Conservation (phyloP, 106 monocot genomes). For the Agapanthus africanus region DNA sequence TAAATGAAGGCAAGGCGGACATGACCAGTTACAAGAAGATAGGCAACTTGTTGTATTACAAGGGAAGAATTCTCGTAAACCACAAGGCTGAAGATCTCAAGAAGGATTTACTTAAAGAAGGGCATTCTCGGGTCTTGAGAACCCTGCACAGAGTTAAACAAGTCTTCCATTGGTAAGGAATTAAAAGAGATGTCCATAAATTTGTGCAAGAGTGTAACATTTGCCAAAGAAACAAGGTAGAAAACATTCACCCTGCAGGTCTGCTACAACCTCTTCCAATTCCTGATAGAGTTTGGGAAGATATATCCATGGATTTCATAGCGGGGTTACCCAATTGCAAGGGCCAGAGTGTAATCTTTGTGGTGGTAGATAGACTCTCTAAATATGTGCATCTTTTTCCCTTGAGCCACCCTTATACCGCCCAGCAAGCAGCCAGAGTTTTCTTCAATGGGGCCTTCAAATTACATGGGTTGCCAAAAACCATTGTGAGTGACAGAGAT, state of each 20-base stretch:
- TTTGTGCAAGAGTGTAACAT: not conserved
- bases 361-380: not conserved
- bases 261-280: not conserved
- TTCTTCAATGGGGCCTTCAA: not conserved
- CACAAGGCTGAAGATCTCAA: no score
- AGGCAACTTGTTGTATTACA: no score
- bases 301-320: slow-evolving; percentile 10
- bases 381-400: slow-evolving; percentile 1
- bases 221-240: not conserved
- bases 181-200: no score
- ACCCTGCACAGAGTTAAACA: no score
- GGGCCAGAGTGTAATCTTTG: not conserved
- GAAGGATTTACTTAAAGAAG: no score
- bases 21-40: no score
- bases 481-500: not conserved
- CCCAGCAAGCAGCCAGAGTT: not conserved
- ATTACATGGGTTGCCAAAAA: no score
- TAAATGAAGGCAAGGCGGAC: no score
- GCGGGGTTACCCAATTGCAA: not conserved
- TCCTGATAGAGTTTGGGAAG: not conserved
- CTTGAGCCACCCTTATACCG: not conserved
- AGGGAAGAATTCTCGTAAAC: no score
- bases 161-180: no score
- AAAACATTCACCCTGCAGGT: not conserved
- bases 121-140: no score